Evolutionary conservation across 371 early-diverging fungal species (phyloP).

Genomic region (Dichotomocladium elegans): DNA sequence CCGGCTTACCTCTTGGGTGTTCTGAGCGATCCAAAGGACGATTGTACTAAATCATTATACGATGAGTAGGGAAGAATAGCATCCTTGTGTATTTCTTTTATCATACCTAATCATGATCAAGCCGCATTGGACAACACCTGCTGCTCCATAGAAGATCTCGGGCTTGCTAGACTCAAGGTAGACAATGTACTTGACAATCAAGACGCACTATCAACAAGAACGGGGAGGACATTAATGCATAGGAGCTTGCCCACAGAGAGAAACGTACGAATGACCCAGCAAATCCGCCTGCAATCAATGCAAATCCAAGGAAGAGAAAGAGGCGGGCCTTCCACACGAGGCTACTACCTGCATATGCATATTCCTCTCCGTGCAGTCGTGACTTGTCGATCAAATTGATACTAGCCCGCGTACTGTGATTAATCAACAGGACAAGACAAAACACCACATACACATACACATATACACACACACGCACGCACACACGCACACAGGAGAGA

Average conservation of each 20-base stretch:
- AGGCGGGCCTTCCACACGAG: slow-evolving; percentile 68
- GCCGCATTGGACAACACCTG: slow-evolving; percentile 62
- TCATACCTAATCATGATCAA: slow-evolving; percentile 70
- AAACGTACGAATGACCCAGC: slow-evolving; percentile 65
- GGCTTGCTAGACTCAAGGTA: slow-evolving; percentile 53
- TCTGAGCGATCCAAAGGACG: slow-evolving; percentile 46
- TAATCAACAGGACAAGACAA: neutral
- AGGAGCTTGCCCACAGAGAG: neutral
- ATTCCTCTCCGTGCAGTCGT: slow-evolving; percentile 53
- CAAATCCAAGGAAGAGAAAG: slow-evolving; percentile 75
- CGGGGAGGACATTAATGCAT: too few relatives aligned
- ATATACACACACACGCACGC: neutral
- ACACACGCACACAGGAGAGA: neutral
- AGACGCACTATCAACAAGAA: too few relatives aligned
- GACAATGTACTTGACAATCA: slow-evolving; percentile 69
- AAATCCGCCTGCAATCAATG: slow-evolving; percentile 74
- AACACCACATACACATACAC: too few relatives aligned
- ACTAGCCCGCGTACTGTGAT: slow-evolving; percentile 23
- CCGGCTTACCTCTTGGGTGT: slow-evolving; percentile 42
- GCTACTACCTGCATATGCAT: slow-evolving; percentile 35
- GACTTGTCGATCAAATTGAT: slow-evolving; percentile 58
- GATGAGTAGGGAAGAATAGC: too few relatives aligned
- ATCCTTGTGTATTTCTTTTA: too few relatives aligned
- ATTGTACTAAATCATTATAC: slow-evolving; percentile 39
- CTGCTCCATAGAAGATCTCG: slow-evolving; percentile 65